A percentile compares a stretch with the other conserved stretches of the same genome.
Evolutionary conservation across 192 early-diverging fungal genomes (phyloP).

Genomic region (Rhizophagus prolifer): DNA sequence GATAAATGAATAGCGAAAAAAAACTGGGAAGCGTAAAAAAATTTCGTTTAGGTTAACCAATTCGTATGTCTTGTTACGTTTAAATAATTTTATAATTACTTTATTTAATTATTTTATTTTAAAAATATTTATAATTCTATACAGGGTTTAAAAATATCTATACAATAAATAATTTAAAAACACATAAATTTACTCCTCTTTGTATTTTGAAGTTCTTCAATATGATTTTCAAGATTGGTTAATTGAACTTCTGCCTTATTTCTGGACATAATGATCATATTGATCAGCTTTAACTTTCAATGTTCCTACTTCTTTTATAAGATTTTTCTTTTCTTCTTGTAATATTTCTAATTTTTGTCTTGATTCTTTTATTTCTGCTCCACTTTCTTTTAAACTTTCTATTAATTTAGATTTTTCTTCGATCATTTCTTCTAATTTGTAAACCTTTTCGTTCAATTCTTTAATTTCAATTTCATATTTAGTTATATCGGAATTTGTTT

Average conservation of each 20-base stretch:
- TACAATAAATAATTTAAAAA: slow-evolving; percentile 39
- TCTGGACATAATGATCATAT: slow-evolving; percentile 33
- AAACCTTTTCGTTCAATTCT: slow-evolving; percentile 36
- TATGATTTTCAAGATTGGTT: slow-evolving; percentile 45
- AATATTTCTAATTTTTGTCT: slow-evolving; percentile 39
- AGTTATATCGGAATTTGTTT: background rate
- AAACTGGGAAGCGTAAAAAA: too few species aligned
- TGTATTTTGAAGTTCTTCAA: slow-evolving; percentile 52
- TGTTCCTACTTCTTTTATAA: slow-evolving; percentile 38
- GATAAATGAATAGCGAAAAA: too few species aligned
- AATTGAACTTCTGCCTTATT: slow-evolving; percentile 50
- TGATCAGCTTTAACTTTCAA: slow-evolving; percentile 41
- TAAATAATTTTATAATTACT: too few species aligned
- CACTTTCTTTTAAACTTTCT: slow-evolving; percentile 41
- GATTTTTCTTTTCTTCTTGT: slow-evolving; percentile 36
- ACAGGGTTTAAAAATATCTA: background rate
- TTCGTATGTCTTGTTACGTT: too few species aligned
- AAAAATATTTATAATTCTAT: background rate
- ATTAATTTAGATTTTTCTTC: slow-evolving; percentile 24
- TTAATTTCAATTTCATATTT: background rate
- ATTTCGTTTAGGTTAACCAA: too few species aligned
- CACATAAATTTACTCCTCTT: slow-evolving; percentile 44
- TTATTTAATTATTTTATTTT: too few species aligned
- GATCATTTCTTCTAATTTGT: slow-evolving; percentile 24
- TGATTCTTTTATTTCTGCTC: slow-evolving; percentile 41